Percentiles rank a stretch among this genome's conserved stretches.
Conservation (phyloP, 352 stramenopile genomes). For the Phytophthora sp. region DNA sequence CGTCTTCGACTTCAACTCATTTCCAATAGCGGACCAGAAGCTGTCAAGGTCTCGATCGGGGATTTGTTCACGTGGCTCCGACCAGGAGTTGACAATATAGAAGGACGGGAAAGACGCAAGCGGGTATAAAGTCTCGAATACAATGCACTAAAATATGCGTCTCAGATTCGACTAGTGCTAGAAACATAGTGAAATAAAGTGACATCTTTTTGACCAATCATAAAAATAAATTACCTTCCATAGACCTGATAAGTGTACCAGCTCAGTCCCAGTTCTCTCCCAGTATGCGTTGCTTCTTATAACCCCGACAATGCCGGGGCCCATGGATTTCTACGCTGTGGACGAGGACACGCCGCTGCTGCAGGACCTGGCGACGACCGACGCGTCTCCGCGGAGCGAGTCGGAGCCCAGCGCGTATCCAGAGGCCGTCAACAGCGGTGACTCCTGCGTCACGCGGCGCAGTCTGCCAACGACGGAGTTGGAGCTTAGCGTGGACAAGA, state of each 20-base stretch:
- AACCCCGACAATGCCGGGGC: slow-evolving; percentile 6
- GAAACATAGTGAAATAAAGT: slow-evolving; percentile 17
- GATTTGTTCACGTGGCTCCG: slow-evolving; percentile 26
- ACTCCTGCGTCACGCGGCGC: slow-evolving; percentile 20
- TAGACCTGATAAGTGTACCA: slow-evolving; percentile 10
- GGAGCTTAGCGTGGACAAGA: slow-evolving; percentile 81
- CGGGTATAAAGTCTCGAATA: background rate
- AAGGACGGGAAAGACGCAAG: slow-evolving; percentile 16
- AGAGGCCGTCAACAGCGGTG: background rate
- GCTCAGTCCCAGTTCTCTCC: slow-evolving; percentile 6
- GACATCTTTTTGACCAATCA: slow-evolving; percentile 28
- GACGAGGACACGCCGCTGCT: slow-evolving; percentile 49
- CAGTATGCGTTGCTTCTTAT: slow-evolving; percentile 14
- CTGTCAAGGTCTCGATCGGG: slow-evolving; percentile 5
- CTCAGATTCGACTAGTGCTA: slow-evolving; percentile 14
- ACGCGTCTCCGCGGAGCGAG: slow-evolving; percentile 31
- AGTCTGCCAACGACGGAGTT: slow-evolving; percentile 60
- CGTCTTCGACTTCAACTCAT: slow-evolving; percentile 18
- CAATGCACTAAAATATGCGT: no score
- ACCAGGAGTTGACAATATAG: slow-evolving; percentile 1
- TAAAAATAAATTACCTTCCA: background rate
- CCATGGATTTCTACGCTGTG: slow-evolving; percentile 38
- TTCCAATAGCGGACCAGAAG: slow-evolving; percentile 4
- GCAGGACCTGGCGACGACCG: slow-evolving; percentile 4
- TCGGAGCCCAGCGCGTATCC: slow-evolving; percentile 26